Percentiles rank a stretch among this genome's conserved stretches.
Conservation (phyloP, 2,329 filamentous ascomycete species). For the Penicillium sp. region DNA sequence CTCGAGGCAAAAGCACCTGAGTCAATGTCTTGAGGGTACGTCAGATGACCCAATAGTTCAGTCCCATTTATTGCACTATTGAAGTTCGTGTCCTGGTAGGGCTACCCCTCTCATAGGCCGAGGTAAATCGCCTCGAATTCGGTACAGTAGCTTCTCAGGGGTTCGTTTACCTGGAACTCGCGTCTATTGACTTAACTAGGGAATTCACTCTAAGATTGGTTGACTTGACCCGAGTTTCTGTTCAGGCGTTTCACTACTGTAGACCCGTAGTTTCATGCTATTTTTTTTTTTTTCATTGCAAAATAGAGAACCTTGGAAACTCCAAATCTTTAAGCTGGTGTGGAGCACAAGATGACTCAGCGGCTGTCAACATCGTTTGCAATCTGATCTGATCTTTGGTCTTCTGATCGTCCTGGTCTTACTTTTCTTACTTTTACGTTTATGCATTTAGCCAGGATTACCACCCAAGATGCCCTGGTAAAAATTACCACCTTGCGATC, state of each 20-base stretch:
- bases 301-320: slow-evolving; percentile 9
- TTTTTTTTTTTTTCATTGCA: background rate
- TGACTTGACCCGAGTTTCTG: background rate
- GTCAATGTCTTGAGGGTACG: background rate
- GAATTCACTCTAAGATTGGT: background rate
- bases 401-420: slow-evolving; percentile 5
- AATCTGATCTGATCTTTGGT: background rate
- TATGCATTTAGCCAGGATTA: background rate
- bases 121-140: background rate
- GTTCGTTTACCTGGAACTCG: background rate
- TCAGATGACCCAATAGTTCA: slow-evolving; percentile 5
- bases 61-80: background rate
- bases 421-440: slow-evolving; percentile 1
- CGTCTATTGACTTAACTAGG: background rate
- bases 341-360: slow-evolving; percentile 21
- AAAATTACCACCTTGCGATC: slow-evolving; percentile 4
- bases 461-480: background rate
- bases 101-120: background rate
- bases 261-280: background rate
- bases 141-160: background rate
- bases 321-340: slow-evolving; percentile 20
- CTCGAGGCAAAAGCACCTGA: background rate
- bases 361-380: slow-evolving; percentile 8
- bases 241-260: background rate
- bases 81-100: background rate